Evolutionary conservation across 1,139 yeast species (phyloP), one percentile per base, ranked within the genome.

Genomic region (Pichia sp.): DNA sequence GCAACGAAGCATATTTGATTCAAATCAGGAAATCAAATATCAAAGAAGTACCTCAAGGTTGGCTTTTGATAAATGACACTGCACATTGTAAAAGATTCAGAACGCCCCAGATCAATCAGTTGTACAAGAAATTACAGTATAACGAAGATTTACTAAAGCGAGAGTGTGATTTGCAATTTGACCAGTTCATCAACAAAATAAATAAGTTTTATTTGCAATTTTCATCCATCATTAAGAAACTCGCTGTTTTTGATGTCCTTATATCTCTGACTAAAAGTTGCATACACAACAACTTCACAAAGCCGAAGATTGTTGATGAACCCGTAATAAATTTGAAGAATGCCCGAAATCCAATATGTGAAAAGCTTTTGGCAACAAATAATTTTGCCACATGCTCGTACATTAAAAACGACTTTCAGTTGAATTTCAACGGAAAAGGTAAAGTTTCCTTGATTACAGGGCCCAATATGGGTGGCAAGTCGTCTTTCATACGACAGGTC

Each of bases 291-390:
- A 69, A 69, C 23, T 82, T 80, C 52, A 64, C 66, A 4, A 71
- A 73, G 46, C 95, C 97, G 0, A 58, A 52, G 3, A 68, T 84
- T 44, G 72, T 73, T 3, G 79, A 77, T 43, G 60, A 62, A 5
- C 81, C 79, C 34, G 58, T 68, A 7, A 67, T 90, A 4, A 66
- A 73, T 4, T 67, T 87, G 0, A 64, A 59, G 27, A 69, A 74
- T 7, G 85, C 94, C 1, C 68, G 94, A 34, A 90, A 92, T 56
- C 97, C 97, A 1, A 79, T 88, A 44, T 74, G 85, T 10, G 95
- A 85, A 57, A 72, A 72, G 9, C 37, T 56, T 31, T 31, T 31
- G 7, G 10, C 10, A 31, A 10, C 7, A 10, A 31, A 31, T 31
- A 10, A 31, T 31, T 31, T 33, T 49, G 4, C 31, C 40, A 10